Evolutionary conservation across 2,329 filamentous ascomycete species (phyloP), one percentile per base, ranked within the genome.

Genomic region (Calycina marina): DNA sequence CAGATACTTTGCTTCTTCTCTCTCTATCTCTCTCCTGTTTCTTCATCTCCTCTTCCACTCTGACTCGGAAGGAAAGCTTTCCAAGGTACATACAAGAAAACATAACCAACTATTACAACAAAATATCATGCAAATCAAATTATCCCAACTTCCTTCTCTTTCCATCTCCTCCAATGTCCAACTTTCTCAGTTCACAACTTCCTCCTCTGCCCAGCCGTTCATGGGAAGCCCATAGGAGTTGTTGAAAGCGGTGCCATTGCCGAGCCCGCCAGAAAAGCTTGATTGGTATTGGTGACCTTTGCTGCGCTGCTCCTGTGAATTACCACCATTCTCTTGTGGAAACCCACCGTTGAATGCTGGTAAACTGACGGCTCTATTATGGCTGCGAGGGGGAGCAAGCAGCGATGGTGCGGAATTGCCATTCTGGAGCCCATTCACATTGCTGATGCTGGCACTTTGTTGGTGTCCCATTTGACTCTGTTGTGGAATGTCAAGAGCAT

Each of bases 321-420:
- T 39, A 25, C 47, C n/a, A 14, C 18, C 38, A 27, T 44, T 41
- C 53, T 63, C 14, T 12, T 25, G 67, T 40, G 58, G 64, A 34
- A 62, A 63, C 32, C 74, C 74, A 54, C 75, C 69, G 1, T 70
- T 72, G 33, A 79, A 65, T 4, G 69, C 72, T 1, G 90, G 90
- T 49, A 98, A 62, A 53, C 85, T 93, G 38, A 94, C 84, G 18
- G 90, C 85, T 22, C 90, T 41, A 20, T 44, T 51, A 56, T 77
- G 69, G 18, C 66, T 61, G 18, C 72, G 76, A 31, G 72, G 72
- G 2, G 82, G 81, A 3, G 81, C 78, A 31, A 90, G 67, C 22
- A 92, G 69, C 2, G 77, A 75, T 2, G 78, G 70, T 14, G 67
- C 64, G n/a, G 60, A 56, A 24, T 57, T 54, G 28, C 40, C 69